Base-by-base conservation (phyloP, 2,329 filamentous ascomycete genomes). In the Aspergillus aculeatus region DNA sequence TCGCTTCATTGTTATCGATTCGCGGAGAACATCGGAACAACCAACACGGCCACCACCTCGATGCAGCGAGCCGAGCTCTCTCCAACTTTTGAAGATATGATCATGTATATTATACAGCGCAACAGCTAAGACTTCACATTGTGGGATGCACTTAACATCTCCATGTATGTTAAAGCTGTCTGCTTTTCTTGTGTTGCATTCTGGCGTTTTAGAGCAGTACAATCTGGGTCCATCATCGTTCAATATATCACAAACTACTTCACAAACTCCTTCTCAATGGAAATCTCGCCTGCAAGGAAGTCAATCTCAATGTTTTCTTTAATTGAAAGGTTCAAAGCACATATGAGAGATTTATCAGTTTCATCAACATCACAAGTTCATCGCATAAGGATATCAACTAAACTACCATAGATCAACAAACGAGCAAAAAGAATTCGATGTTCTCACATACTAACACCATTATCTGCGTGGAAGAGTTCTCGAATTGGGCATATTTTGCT, bases 151-250 rank as follows among this genome's bases (percentile, higher is more conserved):
- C 31, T 35, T 9, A 21, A 23, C 41, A 23, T 24, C 48, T 56
- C 53, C 51, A 31, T 35, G 54, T 62, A 44, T 48, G 54, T 29
- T 50, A 50, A 53, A 50, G 58, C 54, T 66, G 64, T 64, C 55
- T 65, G 61, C 62, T 49, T 60, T 56, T 63, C 57, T 61, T 41
- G 61, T 59, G 64, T 68, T 68, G 62, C 64, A 64, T 68, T 68
- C 50, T 64, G 66, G 66, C 41, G 66, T 66, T 69, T 69, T 63
- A 64, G 56, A 64, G 60, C 62, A 68, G 57, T 63, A 67, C 66
- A 68, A 57, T 61, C 50, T 64, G 54, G 66, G 66, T 66, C 32
- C 62, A 66, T 68, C 58, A 59, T 66, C 59, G 54, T 65, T 64
- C 58, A 50, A 53, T 60, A 66, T 62, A 54, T 53, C 53, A 58